Percentiles rank a stretch among this genome's conserved stretches.
phyloP scores from a whole-genome alignment of 331 rosid genomes.

The Quercus tomentella region DNA sequence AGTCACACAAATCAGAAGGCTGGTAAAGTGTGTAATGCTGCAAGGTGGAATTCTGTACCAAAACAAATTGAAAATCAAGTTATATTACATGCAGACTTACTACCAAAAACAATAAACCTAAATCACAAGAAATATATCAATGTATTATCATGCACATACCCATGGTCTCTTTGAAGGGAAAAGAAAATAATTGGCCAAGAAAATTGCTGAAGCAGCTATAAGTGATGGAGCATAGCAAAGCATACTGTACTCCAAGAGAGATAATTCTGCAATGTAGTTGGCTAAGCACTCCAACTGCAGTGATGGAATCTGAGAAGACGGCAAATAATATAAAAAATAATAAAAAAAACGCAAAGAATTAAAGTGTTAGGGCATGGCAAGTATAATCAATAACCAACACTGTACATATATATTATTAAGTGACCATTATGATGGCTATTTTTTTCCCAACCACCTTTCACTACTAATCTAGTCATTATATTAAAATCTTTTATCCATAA shows the following conservation, averaged over 20 bases:
- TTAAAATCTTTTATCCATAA: no score
- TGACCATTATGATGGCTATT: neutral
- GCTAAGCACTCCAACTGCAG: constrained; percentile 88
- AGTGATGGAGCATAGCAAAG: constrained; percentile 80
- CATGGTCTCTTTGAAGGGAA: constrained; percentile 75
- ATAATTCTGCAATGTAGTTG: constrained; percentile 75
- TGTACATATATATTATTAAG: neutral
- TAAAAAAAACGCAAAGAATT: neutral
- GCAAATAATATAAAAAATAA: neutral
- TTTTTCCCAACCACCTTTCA: no score
- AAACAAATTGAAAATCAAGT: neutral
- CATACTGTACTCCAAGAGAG: constrained; percentile 85
- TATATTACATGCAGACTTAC: neutral
- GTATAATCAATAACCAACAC: neutral
- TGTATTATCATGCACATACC: constrained; percentile 36
- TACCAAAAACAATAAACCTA: neutral
- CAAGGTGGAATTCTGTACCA: constrained; percentile 70
- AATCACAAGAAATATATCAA: neutral
- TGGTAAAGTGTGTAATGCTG: constrained; percentile 81
- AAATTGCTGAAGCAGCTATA: constrained; percentile 81
- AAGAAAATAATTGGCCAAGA: constrained; percentile 71
- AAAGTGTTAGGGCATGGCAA: neutral
- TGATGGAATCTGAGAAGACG: constrained; percentile 42
- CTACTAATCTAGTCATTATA: no score
- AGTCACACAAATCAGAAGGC: constrained; percentile 57